Conservation (phyloP, 768 basidiomycete species). For the Russula sp. region DNA sequence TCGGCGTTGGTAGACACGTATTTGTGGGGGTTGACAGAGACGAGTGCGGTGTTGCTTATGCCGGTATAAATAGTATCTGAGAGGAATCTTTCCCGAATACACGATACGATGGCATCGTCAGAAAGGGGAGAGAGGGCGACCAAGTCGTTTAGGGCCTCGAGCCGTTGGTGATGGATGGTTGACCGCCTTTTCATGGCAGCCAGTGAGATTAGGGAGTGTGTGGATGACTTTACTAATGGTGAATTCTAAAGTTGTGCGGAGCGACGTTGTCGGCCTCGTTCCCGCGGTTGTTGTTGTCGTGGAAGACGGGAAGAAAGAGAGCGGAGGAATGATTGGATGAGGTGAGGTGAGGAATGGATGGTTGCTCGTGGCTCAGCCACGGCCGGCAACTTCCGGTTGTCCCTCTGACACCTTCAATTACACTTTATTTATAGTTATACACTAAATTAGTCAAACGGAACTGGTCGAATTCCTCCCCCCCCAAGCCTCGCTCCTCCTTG, state of each 20-base stretch:
- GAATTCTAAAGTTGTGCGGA: neutral
- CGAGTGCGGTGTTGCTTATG: conserved; percentile 63
- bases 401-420: neutral
- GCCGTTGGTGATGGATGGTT: conserved; percentile 53
- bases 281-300: conserved; percentile 9
- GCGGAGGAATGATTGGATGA: neutral
- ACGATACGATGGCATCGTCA: conserved; percentile 81
- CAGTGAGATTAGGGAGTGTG: conserved; percentile 12
- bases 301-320: neutral
- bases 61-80: conserved; percentile 74
- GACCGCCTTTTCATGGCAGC: conserved; percentile 41
- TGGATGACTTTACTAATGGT: neutral
- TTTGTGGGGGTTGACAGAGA: conserved; percentile 92
- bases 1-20: conserved; percentile 82
- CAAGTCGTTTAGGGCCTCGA: conserved; percentile 71
- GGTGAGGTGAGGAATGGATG: neutral
- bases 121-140: conserved; percentile 57
- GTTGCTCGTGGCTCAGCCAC: neutral
- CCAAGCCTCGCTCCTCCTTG: conserved; percentile 36
- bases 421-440: neutral
- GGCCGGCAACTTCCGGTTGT: conserved; percentile 14
- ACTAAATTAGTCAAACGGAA: conserved; percentile 86
- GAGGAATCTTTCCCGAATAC: conserved; percentile 84
- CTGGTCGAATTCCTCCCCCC: conserved; percentile 64
- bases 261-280: neutral